Base-by-base conservation (phyloP, 2,329 filamentous ascomycete genomes). In the Colletotrichum sansevieriae region DNA sequence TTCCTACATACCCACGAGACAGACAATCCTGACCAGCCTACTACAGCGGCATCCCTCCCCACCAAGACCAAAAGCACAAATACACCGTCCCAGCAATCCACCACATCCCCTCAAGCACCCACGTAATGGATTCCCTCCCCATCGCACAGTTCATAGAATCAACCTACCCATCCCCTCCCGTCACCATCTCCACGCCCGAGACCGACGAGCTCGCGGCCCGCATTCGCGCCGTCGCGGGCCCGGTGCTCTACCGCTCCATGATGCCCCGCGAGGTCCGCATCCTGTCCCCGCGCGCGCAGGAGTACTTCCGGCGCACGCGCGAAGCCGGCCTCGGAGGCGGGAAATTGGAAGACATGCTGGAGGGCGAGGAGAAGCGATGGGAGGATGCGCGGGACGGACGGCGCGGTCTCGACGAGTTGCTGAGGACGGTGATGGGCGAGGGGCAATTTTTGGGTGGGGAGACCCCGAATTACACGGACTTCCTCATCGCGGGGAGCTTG, bases 261-360 rank as follows among this genome's bases (percentile, higher is more conserved):
- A n/a, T 52, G 49, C 49, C 49, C 0, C 49, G 49, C 0, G 49
- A 52, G 49, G 15, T 33, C 4, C 25, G 2, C 0, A 52, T 52
- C 15, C 52, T 41, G 11, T 41, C 33, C n/a, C 18, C 35, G 10
- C 52, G 52, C 3, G 52, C 35, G 35, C 33, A 15, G 33, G 35
- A 22, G 35, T 55, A 55, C 33, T 55, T 55, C 7, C 35, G 52
- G 2, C 52, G 35, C 29, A 20, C 11, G 29, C 33, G 52, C 33
- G 52, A 56, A 33, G 52, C 52, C 2, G 35, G 52, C 11, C 52
- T 56, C 35, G 33, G 33, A 2, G 35, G 52, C n/a, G 20, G 11
- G 35, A 41, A 29, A 33, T 29, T 56, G 52, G 35, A 56, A 18
- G 52, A 56, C 33, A 33, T 41, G 52, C 35, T 56, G 18, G 52